Conservation (phyloP, 441 rosid species). For the Isatis lusitanica region DNA sequence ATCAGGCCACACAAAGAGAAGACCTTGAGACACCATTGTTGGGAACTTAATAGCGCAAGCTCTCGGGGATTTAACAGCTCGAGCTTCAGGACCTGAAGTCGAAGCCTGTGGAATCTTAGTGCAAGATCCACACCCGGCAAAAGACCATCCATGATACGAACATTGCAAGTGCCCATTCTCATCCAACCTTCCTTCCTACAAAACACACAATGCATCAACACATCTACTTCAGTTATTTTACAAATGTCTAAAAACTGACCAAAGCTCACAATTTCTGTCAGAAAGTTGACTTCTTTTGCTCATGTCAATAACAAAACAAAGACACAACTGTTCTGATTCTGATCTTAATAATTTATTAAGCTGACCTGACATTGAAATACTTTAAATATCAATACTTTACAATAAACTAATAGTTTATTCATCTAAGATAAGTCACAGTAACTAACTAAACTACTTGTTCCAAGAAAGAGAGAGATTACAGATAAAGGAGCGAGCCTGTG, state of each 20-base stretch:
- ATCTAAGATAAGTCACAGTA: conserved; percentile 5
- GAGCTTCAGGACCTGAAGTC: conserved; percentile 87
- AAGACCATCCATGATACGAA: conserved; percentile 98
- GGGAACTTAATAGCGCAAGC: conserved; percentile 79
- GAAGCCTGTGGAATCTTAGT: conserved; percentile 80
- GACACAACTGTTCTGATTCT: not conserved
- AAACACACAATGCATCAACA: conserved; percentile 11
- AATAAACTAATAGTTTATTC: conserved; percentile 16
- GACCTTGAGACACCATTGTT: conserved; percentile 79
- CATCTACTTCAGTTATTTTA: conserved; percentile 3
- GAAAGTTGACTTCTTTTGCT: not conserved
- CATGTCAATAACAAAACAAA: not conserved
- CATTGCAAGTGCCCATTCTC: conserved; percentile 93
- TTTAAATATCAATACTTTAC: not conserved
- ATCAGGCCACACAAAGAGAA: conserved; percentile 98
- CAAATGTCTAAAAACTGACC: not conserved
- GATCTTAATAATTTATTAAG: conserved; percentile 7
- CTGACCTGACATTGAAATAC: not conserved
- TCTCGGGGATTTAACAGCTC: conserved; percentile 73
- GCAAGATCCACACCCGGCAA: conserved; percentile 85
- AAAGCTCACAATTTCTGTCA: not conserved
- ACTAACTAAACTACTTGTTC: conserved; percentile 16
- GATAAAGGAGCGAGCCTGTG: conserved; percentile 90
- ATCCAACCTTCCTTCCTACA: conserved; percentile 83
- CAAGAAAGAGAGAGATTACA: conserved; percentile 42